Percentiles rank a stretch among this genome's conserved stretches.
Evolutionary conservation across 2,329 filamentous ascomycete species (phyloP).

Genomic region (Microthyrium microscopicum): DNA sequence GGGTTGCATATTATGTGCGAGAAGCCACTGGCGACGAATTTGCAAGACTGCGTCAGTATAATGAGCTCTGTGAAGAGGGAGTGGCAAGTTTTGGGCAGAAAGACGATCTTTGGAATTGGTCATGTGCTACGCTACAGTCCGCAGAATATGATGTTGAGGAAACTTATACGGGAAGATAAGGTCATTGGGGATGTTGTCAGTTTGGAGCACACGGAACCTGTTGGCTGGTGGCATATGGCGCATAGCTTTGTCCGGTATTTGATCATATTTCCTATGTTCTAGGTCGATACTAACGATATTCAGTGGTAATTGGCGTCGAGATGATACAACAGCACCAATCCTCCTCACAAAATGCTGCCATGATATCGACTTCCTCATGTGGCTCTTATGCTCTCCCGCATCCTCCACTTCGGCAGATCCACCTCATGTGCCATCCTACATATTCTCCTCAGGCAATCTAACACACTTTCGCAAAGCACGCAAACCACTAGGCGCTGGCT

Average conservation of each 20-base stretch:
- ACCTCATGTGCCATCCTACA: constrained; percentile 56
- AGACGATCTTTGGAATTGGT: constrained; percentile 65
- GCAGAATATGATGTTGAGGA: constrained; percentile 72
- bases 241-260: constrained; percentile 64
- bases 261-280: not conserved
- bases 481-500: constrained; percentile 59
- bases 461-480: constrained; percentile 60
- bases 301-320: constrained; percentile 81
- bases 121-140: constrained; percentile 89
- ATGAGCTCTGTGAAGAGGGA: constrained; percentile 35
- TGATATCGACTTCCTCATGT: constrained; percentile 83
- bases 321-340: constrained; percentile 59
- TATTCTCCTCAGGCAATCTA: constrained; percentile 61
- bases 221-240: constrained; percentile 91
- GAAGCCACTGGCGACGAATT: constrained; percentile 72
- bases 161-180: constrained; percentile 56
- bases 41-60: constrained; percentile 64
- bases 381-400: constrained; percentile 67
- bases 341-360: constrained; percentile 92
- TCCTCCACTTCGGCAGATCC: constrained; percentile 21
- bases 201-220: constrained; percentile 81
- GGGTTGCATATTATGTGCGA: constrained; percentile 81
- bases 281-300: constrained; percentile 2
- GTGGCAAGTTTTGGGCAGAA: constrained; percentile 8
- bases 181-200: constrained; percentile 74